Evolutionary conservation across 1,139 yeast species (phyloP).

Genomic region (Tardiomyces digboiensis): DNA sequence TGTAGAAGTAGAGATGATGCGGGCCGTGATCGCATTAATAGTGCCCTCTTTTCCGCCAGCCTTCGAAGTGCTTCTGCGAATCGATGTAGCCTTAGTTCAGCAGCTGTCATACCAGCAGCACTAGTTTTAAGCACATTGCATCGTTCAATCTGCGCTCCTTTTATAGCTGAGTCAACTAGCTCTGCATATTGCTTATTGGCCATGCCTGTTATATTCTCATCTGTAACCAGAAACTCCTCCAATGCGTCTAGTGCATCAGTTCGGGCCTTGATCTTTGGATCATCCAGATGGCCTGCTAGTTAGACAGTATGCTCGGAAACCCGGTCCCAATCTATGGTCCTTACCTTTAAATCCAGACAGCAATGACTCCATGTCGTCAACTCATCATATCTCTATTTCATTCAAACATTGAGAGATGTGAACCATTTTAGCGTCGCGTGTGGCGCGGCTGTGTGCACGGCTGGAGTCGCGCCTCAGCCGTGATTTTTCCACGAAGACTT

Average conservation of each 20-base stretch:
- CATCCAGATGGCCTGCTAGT: too few species aligned
- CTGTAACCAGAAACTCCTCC: conserved; percentile 3
- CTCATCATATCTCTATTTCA: too few species aligned
- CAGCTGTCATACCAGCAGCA: neutral
- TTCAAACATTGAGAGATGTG: too few species aligned
- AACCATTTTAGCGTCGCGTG: too few species aligned
- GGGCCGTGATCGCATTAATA: neutral
- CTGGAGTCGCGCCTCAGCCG: too few species aligned
- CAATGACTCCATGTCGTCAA: too few species aligned
- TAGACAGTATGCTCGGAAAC: too few species aligned
- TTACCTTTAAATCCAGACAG: too few species aligned
- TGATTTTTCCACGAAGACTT: too few species aligned
- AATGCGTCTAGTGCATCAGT: conserved; percentile 5
- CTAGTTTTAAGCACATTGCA: neutral
- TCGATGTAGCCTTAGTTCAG: neutral
- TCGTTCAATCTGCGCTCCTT: neutral
- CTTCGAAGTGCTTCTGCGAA: neutral
- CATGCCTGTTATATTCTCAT: conserved; percentile 2
- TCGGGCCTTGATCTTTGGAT: conserved; percentile 7
- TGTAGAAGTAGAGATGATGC: neutral
- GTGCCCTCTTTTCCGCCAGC: neutral
- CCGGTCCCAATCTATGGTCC: too few species aligned
- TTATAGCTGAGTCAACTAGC: neutral
- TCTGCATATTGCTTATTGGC: conserved; percentile 4
- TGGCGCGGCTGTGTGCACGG: too few species aligned